Conservation (phyloP, 2,329 filamentous ascomycete species). For the Stemphylium lycopersici region DNA sequence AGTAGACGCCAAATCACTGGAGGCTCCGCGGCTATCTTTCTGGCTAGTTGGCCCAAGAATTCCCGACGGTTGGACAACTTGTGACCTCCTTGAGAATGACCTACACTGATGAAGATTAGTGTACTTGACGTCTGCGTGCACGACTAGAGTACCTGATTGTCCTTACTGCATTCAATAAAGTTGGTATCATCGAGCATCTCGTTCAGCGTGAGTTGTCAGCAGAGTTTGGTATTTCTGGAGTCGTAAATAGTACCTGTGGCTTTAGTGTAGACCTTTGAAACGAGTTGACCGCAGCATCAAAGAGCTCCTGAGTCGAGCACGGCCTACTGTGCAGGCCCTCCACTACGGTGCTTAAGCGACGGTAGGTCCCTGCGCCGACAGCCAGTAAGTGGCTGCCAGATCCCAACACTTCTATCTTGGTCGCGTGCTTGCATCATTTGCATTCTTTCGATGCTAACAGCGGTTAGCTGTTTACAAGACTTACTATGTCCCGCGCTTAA, state of each 20-base stretch:
- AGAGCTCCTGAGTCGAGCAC: slow-evolving; percentile 20
- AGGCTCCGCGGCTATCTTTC: neutral
- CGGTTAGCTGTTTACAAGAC: slow-evolving; percentile 6
- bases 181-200: neutral
- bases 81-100: neutral
- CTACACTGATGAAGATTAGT: neutral
- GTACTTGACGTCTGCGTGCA: neutral
- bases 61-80: neutral
- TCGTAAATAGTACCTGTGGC: slow-evolving; percentile 10
- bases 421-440: slow-evolving; percentile 9
- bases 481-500: neutral
- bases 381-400: slow-evolving; percentile 1
- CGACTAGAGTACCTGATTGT: neutral
- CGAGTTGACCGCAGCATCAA: slow-evolving; percentile 21
- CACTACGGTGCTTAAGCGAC: neutral
- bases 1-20: neutral
- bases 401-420: slow-evolving; percentile 17
- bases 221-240: neutral
- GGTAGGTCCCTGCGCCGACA: slow-evolving; percentile 8
- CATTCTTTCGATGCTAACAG: slow-evolving; percentile 5
- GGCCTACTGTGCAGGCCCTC: slow-evolving; percentile 10
- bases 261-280: slow-evolving; percentile 17
- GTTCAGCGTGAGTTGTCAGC: neutral
- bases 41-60: neutral
- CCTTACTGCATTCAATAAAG: neutral